Evolutionary conservation across 371 early-diverging fungal species (phyloP), one percentile per base, ranked within the genome.

Genomic region (Entomophthora muscae): DNA sequence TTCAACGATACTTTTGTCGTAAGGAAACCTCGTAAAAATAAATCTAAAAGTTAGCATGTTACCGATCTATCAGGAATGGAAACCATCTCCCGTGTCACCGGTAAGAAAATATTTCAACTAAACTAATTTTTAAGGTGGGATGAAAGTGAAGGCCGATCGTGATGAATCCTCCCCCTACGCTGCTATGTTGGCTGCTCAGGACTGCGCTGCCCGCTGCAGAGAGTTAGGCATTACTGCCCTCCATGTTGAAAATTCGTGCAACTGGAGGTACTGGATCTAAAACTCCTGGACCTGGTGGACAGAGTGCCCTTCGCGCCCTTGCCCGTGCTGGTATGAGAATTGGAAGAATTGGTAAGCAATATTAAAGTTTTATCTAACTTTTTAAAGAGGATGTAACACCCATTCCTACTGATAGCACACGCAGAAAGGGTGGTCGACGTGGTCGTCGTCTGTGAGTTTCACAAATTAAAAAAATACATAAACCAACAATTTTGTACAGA

Each of bases 121-220:
- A 30, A 21, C 27, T 63, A n/a, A n/a, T n/a, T 57, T 17, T 21
- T 13, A 69, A 89, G 91, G 94, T 86, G 99, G 99, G 75, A 99
- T 99, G 99, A 99, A 95, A 85, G 99, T 99, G 73, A 99, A 99
- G 90, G 95, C 99, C 69, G 98, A 99, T 81, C 97, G 99, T 83
- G 99, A 99, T 80, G 99, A 99, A 78, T 94, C 98, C 58, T 98
- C 98, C 64, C 98, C 99, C 71, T 99, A 99, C 82, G 99, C 99
- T 66, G 99, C 99, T 70, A 99, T 99, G 98, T 88, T 99, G 82
- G 99, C 99, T 73, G 94, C 99, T 69, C 99, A 99, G 83, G 98
- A 98, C 78, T 99, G 96, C 71, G 99, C 98, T 70, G 89, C 78
- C 72, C 90, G 90, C 82, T 96, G 98, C 89, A 93, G 92, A 84